Evolutionary conservation across 1,284 basidiomycete genomes (phyloP).

Genomic region (Quambalaria eucalypti): DNA sequence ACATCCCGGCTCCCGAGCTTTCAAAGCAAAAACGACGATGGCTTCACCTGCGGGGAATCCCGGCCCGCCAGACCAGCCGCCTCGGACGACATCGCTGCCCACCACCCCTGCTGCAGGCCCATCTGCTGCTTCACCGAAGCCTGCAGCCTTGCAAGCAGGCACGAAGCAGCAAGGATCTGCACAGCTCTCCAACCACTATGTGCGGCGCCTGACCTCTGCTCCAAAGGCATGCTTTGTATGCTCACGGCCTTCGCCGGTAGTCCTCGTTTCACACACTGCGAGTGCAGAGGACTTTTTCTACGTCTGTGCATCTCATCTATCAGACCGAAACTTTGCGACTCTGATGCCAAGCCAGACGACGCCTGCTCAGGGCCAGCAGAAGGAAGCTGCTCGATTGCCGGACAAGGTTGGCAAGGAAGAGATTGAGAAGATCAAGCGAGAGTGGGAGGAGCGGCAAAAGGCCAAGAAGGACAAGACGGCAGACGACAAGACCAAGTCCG

Average conservation of each 20-base stretch:
- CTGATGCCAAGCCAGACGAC: neutral
- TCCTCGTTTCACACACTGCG: constrained; percentile 27
- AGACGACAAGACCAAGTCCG: constrained; percentile 1
- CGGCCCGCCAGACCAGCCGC: too few relatives aligned
- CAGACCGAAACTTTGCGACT: constrained; percentile 30
- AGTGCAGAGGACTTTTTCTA: constrained; percentile 33
- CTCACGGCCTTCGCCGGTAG: constrained; percentile 20
- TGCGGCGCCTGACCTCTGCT: constrained; percentile 29
- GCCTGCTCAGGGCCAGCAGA: neutral
- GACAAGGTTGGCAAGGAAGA: constrained; percentile 26
- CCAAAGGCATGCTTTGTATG: constrained; percentile 30
- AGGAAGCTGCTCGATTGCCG: constrained; percentile 6
- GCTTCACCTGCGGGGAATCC: too few relatives aligned
- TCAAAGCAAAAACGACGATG: too few relatives aligned
- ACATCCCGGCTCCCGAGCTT: too few relatives aligned
- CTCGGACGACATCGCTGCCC: too few relatives aligned
- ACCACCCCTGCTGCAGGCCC: too few relatives aligned
- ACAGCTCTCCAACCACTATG: constrained; percentile 19
- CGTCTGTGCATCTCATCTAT: constrained; percentile 27
- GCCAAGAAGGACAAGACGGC: constrained; percentile 3
- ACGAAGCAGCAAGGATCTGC: too few relatives aligned
- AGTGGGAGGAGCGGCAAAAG: constrained; percentile 14
- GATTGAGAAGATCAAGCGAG: constrained; percentile 27
- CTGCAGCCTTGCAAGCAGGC: too few relatives aligned
- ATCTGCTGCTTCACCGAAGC: too few relatives aligned